Base-by-base conservation (phyloP, 306 rosid species). In the Oxytropis ochrocephala region DNA sequence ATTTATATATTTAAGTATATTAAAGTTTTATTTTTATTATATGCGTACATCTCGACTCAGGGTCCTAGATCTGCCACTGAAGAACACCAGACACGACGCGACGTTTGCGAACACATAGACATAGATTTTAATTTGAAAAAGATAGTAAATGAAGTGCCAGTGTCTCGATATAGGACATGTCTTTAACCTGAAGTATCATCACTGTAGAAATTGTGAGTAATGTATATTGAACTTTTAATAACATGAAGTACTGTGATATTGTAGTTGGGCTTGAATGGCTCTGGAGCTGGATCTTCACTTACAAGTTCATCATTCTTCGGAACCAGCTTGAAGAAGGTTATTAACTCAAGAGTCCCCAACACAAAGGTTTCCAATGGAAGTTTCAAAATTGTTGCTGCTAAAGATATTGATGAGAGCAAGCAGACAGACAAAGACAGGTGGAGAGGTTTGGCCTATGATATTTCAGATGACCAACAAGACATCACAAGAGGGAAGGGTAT, bases 401-500 rank as follows among this genome's bases (percentile, higher is more conserved):
- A 73, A 24, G 91, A 76, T 75, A 66, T 79, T 8, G 86, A 92
- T 0, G 90, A 81, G 13, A 5, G 2, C 1, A 27, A 74, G 64
- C 91, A 92, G 80, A 93, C 96, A 0, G 21, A 79, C 0, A 46
- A 80, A 60, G 98, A 93, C 87, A 88, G 69, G 54, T 93, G 98
- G 98, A 44, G 0, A 9, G 94, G 96, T 65, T 86, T 93, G 43
- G 97, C 90, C 30, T 86, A 21, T 10, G 98, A 93, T 73, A 1
- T 2, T 0, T 93, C 98, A 5, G 98, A 93, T 67, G 98, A 93
- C 70, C 98, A 93, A 51, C 98, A 93, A 72, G 98, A 93, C 76
- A 93, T 93, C 84, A 90, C 98, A 65, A 82, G 98, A 56, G 98
- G 98, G 10, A 93, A 93, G 91, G 98, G 98, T 53, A 48, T 75